Base-by-base conservation (phyloP, 495 filamentous ascomycete genomes). In the Endocarpon pusillum region DNA sequence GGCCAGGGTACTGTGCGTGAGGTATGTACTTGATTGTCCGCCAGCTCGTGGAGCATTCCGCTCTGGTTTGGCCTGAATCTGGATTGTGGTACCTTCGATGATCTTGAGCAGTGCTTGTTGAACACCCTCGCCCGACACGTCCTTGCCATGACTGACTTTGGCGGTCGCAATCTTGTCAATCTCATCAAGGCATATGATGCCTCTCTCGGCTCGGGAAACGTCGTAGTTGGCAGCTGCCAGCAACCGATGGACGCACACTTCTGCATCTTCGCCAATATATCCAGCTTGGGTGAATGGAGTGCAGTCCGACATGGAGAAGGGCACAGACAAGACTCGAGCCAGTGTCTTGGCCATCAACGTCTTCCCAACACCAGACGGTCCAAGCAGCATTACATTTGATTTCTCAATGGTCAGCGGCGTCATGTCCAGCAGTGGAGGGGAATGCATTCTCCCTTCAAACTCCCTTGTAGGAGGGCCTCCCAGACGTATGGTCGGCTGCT, bases 261-360 rank as follows among this genome's bases (percentile, higher is more conserved):
- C 89, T 28, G 80, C 86, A 47, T 97, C 89, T 49, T 94, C 86
- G 36, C 89, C 89, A 37, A 97, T 93, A 48, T 97, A 97, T 10
- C 89, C 89, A 4, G 89, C 85, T 61, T 94, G 85, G 2, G 89
- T 97, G 42, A 97, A 87, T 3, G 89, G 78, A 10, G 91, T 96
- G 55, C 91, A 96, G 50, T 97, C 91, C 38, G 84, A 89, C 53
- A 96, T 96, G 39, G 81, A 87, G 51, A 97, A 94, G 1, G 89
- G 91, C 1, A 96, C 89, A 34, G 89, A 85, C 15, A 97, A 58
- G 3, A 83, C 69, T 19, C 71, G 61, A 9, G 80, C 80, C 12
- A 87, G 59, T 0, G 77, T 83, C 61, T 87, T 83, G 19, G 81
- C 73, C 67, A 97, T 96, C 23, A 94, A 71, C 0, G 91, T 97